Evolutionary conservation across 345 rosid genomes (phyloP), one percentile per base, ranked within the genome.

Genomic region (Corchorus capsularis): DNA sequence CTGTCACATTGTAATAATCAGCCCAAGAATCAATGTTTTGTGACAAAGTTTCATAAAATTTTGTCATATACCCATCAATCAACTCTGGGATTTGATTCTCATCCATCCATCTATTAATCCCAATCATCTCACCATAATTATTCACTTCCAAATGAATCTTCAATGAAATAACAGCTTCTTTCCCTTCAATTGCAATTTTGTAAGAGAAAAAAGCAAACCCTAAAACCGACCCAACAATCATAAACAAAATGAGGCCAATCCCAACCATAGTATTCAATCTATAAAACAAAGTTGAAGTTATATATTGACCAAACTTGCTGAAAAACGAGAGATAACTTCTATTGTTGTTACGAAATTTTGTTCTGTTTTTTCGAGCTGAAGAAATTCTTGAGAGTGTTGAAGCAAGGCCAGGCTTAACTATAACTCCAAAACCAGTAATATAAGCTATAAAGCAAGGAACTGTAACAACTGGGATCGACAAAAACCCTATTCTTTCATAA

Each of bases 121-220:
- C 66, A 32, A 59, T 59, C 0, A 59, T 59, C 75, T 57, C 54
- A 20, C 65, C n/a, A 32, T 72, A 72, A 5, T 72, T 72, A 35
- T 61, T 72, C 15, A 57, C 53, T 72, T 72, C 55, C 66, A 57
- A 13, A 12, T 61, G 66, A 46, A 59, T 59, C 65, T 72, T 72
- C 67, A 72, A 27, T 5, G 75, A 72, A 22, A 72, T 57, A 17
- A 59, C 67, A 7, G 75, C 55, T 14, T 54, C 75, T 72, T 60
- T 72, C 64, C 75, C 66, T 72, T 72, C 75, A 43, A 59, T 61
- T 41, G 41, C 75, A 72, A 59, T 72, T 50, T 72, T 72, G 27
- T 72, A 72, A 20, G 75, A 56, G 47, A 72, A 72, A 55, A 72
- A 72, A 47, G 59, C 17, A 15, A 57, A 59, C 10, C 75, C 75